Base-by-base conservation (phyloP, 257 asterid genomes). In the Solanum pinnatisectum region DNA sequence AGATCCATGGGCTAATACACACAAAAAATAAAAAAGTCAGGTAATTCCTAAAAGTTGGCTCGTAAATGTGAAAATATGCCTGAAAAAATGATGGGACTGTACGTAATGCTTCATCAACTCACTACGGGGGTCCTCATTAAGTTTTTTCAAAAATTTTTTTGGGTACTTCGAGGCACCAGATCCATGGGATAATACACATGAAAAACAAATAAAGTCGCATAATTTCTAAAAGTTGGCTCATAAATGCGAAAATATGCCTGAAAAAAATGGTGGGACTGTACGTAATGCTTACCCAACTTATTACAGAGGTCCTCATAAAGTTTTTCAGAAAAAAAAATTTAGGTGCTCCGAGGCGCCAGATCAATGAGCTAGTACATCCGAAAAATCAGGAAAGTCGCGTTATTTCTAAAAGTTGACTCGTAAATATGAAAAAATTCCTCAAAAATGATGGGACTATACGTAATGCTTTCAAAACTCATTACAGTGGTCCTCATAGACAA, bases 401-500 rank as follows among this genome's bases (percentile, higher is more conserved):
- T 3, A 18, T 52, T 52, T 7, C 4, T 52, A 18, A 52, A 52
- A 18, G 0, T 20, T 18, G n/a, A 4, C 63, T 18, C 4, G 0
- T 52, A 20, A 18, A 52, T 52, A 18, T 3, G 4, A 52, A 52
- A 52, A 16, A 16, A 52, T 18, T n/a, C 1, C 1, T 52, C 0
- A 52, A 49, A 49, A 18, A 52, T 52, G 1, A 1, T 18, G 23
- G 3, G 63, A 6, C 0, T 2, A 1, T 49, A 49, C 23, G 9
- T 52, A 52, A 52, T 52, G 10, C 10, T 52, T 16, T 18, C 10
- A 9, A 7, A 52, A 52, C 23, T 16, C n/a, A 52, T 52, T 6
- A 52, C 10, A 6, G 2, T 6, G 1, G 23, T 52, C n/a, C 0
- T 6, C 63, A 52, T 15, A 16, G 1, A 16, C 0, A 0, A 2